A percentile compares a stretch with the other conserved stretches of the same genome.
These are phyloP conservation scores for Sutorius australiensis DNA, from an alignment of 768 basidiomycete genomes.

Conservation along the genomic window DNA sequence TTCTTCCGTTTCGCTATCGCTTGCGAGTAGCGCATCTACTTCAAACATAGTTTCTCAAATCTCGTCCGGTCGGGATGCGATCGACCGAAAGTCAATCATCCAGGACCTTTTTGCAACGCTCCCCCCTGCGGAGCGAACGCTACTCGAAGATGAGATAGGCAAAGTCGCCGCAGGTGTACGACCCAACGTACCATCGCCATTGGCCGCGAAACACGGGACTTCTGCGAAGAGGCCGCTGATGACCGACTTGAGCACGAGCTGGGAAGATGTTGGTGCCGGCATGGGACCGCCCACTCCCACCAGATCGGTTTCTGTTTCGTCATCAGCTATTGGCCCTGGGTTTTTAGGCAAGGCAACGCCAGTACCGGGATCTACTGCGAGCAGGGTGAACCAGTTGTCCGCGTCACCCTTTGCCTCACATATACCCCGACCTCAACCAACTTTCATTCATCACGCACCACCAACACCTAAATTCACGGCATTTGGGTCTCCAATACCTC, in stretches of 20 bases:
- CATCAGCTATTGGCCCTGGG: slow-evolving; percentile 3
- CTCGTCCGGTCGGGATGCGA: slow-evolving; percentile 20
- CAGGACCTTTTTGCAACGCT: slow-evolving; percentile 64
- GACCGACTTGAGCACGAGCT: slow-evolving; percentile 48
- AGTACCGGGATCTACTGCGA: not conserved
- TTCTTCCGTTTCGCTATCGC: slow-evolving; percentile 37
- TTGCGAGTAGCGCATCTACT: slow-evolving; percentile 5
- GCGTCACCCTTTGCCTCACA: slow-evolving; percentile 9
- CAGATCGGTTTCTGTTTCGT: slow-evolving; percentile 2
- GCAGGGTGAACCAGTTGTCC: not conserved
- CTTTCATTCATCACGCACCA: slow-evolving; percentile 1
- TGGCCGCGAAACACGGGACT: slow-evolving; percentile 1
- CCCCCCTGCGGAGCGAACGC: slow-evolving; percentile 56
- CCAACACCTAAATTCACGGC: slow-evolving; percentile 24
- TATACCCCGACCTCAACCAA: slow-evolving; percentile 1
- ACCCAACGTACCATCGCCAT: slow-evolving; percentile 1
- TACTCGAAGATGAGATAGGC: slow-evolving; percentile 60
- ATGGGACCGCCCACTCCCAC: slow-evolving; percentile 9
- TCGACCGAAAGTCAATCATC: slow-evolving; percentile 64
- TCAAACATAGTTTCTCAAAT: slow-evolving; percentile 27
- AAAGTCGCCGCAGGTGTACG: slow-evolving; percentile 26
- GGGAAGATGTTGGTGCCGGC: slow-evolving; percentile 51
- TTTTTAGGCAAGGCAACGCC: slow-evolving; percentile 6
- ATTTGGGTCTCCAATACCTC: slow-evolving; percentile 24
- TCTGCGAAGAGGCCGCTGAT: slow-evolving; percentile 20